Conservation (phyloP, 1,139 yeast genomes). For the Meyerozyma athensensis region DNA sequence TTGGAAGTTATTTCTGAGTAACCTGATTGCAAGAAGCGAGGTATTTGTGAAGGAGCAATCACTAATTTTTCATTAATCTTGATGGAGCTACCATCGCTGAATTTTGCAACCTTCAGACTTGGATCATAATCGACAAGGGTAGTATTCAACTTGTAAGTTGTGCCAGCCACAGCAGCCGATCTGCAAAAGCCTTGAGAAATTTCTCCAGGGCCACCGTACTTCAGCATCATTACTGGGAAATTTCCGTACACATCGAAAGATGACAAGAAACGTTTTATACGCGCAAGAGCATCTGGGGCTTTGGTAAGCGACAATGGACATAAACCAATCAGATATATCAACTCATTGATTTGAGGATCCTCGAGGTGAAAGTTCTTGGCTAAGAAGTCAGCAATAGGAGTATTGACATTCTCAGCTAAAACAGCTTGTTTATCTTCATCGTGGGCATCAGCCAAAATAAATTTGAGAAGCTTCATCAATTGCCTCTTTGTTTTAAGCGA, state of each 20-base stretch:
- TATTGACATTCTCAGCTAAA: conserved; percentile 52
- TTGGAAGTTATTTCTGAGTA: conserved; percentile 32
- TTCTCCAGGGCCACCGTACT: conserved; percentile 96
- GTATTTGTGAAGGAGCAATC: conserved; percentile 67
- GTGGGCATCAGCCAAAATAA: conserved; percentile 67
- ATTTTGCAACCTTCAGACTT: conserved; percentile 57
- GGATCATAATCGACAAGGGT: conserved; percentile 61
- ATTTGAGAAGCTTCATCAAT: conserved; percentile 90
- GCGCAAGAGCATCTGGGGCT: conserved; percentile 70
- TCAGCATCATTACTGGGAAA: conserved; percentile 88
- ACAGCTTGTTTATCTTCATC: conserved; percentile 41
- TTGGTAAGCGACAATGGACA: conserved; percentile 55
- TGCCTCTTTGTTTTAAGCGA: conserved; percentile 73
- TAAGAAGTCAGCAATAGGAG: conserved; percentile 57
- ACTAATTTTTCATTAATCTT: conserved; percentile 74
- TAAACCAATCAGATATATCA: conserved; percentile 81
- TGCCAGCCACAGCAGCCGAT: conserved; percentile 97
- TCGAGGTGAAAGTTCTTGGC: conserved; percentile 64
- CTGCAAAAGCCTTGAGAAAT: conserved; percentile 95
- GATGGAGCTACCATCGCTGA: conserved; percentile 73
- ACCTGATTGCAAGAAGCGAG: conserved; percentile 38
- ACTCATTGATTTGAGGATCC: conserved; percentile 71
- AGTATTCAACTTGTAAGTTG: conserved; percentile 82
- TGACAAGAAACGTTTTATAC: conserved; percentile 75
- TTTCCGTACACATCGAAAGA: conserved; percentile 93